These are phyloP conservation scores for Huntiella bhutanensis DNA, from an alignment of 2,329 filamentous ascomycete species.

Conservation along the genomic window DNA sequence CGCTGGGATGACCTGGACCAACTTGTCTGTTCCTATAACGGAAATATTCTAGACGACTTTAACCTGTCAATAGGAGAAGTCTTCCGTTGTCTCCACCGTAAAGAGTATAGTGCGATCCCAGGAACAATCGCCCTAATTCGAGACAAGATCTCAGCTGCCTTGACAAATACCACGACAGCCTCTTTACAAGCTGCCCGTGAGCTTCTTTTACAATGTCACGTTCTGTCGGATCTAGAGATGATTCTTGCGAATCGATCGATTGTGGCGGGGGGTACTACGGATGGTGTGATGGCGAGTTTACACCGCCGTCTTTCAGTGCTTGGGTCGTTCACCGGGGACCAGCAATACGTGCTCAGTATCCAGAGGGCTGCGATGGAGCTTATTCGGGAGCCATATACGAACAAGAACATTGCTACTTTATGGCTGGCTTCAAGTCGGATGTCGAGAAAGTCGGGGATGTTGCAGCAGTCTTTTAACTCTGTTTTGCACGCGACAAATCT, in stretches of 20 bases:
- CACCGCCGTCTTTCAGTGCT: slow-evolving; percentile 70
- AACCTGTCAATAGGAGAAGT: slow-evolving; percentile 54
- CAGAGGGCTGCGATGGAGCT: slow-evolving; percentile 76
- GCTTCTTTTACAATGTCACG: slow-evolving; percentile 68
- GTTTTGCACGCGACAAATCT: slow-evolving; percentile 74
- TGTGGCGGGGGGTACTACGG: slow-evolving; percentile 1
- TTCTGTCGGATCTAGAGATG: slow-evolving; percentile 69
- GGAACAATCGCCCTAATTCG: slow-evolving; percentile 43
- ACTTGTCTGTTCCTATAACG: slow-evolving; percentile 38
- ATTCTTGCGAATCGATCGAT: slow-evolving; percentile 30
- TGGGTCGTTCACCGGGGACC: slow-evolving; percentile 77
- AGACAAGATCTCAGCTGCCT: slow-evolving; percentile 48
- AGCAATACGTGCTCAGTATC: slow-evolving; percentile 79
- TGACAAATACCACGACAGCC: slow-evolving; percentile 58
- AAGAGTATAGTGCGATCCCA: slow-evolving; percentile 30
- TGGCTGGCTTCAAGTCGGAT: slow-evolving; percentile 77
- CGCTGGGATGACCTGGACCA: slow-evolving; percentile 59
- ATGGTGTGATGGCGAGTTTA: slow-evolving; percentile 31
- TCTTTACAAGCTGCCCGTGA: slow-evolving; percentile 76
- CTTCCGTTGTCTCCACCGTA: slow-evolving; percentile 34
- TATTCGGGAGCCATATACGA: slow-evolving; percentile 18
- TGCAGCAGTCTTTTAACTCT: slow-evolving; percentile 80
- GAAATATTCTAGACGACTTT: slow-evolving; percentile 44
- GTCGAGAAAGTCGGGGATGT: slow-evolving; percentile 67
- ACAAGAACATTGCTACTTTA: slow-evolving; percentile 57